phyloP scores from a whole-genome alignment of 495 filamentous ascomycete genomes.

The Penicillium steckii region DNA sequence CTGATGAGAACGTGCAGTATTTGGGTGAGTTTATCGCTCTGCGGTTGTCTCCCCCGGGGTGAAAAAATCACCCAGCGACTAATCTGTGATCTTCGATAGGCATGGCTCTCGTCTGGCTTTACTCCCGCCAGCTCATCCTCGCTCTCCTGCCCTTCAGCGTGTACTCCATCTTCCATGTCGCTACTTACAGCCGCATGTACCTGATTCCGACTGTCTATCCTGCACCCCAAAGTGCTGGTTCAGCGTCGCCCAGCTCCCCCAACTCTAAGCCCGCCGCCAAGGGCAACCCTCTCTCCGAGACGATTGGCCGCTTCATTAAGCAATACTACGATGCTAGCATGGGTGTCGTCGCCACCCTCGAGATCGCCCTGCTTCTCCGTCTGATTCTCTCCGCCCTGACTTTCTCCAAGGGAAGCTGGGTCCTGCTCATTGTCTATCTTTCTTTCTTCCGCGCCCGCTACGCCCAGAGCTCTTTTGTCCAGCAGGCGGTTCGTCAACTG shows the following conservation, averaged over 20 bases:
- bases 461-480: conserved; percentile 88
- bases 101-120: conserved; percentile 95
- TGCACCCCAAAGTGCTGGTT: conserved; percentile 30
- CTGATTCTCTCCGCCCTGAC: conserved; percentile 73
- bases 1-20: conserved; percentile 98
- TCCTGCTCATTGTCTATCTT: conserved; percentile 81
- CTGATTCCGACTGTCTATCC: conserved; percentile 52
- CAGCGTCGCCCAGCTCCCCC: conserved; percentile 57
- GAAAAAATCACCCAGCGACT: background rate
- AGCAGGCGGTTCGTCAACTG: conserved; percentile 71
- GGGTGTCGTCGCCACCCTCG: conserved; percentile 74
- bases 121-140: conserved; percentile 81
- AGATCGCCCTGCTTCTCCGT: conserved; percentile 80
- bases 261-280: conserved; percentile 56
- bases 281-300: conserved; percentile 69
- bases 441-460: conserved; percentile 88
- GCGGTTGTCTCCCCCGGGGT: background rate
- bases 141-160: conserved; percentile 93
- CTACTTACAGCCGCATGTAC: conserved; percentile 64
- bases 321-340: conserved; percentile 92
- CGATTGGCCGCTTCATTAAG: conserved; percentile 91
- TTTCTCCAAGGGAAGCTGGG: conserved; percentile 88
- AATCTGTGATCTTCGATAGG: conserved; percentile 45
- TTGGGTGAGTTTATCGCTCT: conserved; percentile 62
- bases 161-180: conserved; percentile 97